Evolutionary conservation across 2,329 filamentous ascomycete species (phyloP).

Genomic region (Neopestalotiopsis sp.): DNA sequence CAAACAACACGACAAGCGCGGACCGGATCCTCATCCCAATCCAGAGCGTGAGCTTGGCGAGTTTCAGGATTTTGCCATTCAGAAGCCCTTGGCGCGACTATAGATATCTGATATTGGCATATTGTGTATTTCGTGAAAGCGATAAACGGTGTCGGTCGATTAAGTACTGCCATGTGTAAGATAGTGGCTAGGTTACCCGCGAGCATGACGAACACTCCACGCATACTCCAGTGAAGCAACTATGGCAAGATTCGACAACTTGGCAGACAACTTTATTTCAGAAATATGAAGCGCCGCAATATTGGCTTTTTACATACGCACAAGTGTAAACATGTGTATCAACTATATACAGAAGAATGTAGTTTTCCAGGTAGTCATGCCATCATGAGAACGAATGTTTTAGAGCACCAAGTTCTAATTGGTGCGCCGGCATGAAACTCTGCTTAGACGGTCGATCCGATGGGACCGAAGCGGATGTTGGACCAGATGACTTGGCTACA

Average conservation of each 20-base stretch:
- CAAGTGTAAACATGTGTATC: not conserved
- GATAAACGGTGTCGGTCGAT: no score
- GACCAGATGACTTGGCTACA: constrained; percentile 49
- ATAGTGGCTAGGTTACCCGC: no score
- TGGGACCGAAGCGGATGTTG: constrained; percentile 54
- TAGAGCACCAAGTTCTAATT: not conserved
- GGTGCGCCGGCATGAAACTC: constrained; percentile 19
- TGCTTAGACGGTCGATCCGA: constrained; percentile 48
- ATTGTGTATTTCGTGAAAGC: no score
- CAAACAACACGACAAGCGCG: not conserved
- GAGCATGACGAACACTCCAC: no score
- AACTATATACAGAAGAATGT: not conserved
- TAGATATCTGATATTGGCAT: not conserved
- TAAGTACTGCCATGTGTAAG: no score
- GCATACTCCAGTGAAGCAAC: no score
- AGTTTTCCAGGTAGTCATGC: not conserved
- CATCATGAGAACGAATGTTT: not conserved
- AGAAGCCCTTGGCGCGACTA: not conserved
- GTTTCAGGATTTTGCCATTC: not conserved
- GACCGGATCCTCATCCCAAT: not conserved
- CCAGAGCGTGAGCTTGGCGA: not conserved
- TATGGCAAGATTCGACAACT: not conserved
- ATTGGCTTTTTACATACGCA: not conserved
- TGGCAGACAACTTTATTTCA: not conserved
- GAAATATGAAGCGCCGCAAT: not conserved